Evolutionary conservation across 1,284 basidiomycete genomes (phyloP).

Genomic region (Cutaneotrichosporon arboriforme): DNA sequence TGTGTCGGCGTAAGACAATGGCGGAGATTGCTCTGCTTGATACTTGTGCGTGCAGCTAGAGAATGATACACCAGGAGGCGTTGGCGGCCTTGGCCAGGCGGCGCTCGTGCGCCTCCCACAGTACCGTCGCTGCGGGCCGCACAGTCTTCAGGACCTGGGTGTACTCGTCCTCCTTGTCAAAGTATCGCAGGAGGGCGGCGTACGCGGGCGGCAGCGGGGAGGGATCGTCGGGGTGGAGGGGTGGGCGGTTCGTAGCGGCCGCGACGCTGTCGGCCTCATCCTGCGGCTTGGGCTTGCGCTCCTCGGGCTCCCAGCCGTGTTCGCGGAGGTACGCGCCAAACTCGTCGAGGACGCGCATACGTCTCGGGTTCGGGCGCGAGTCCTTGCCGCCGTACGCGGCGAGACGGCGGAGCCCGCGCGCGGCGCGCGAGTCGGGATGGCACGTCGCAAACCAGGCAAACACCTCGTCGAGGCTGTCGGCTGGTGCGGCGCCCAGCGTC

Average conservation of each 20-base stretch:
- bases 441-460: slow-evolving; percentile 3
- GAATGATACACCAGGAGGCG: too few species aligned
- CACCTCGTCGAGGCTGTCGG: neutral
- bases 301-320: neutral
- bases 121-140: neutral
- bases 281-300: neutral
- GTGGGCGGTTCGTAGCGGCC: neutral
- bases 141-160: neutral
- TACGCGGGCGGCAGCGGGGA: slow-evolving; percentile 10
- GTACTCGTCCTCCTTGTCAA: slow-evolving; percentile 21
- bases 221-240: slow-evolving; percentile 20
- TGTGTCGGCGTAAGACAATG: too few species aligned
- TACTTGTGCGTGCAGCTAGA: too few species aligned
- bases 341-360: slow-evolving; percentile 1
- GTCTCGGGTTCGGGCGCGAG: neutral
- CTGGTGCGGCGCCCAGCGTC: neutral
- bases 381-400: neutral
- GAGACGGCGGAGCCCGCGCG: neutral
- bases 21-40: too few species aligned
- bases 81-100: too few species aligned
- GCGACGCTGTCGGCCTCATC: too few species aligned
- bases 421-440: neutral
- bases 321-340: slow-evolving; percentile 4
- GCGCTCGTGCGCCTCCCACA: neutral
- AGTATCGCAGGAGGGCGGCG: slow-evolving; percentile 18